These are phyloP conservation scores for Cochlearia excelsa DNA, from an alignment of 345 rosid species.

Conservation along the genomic window DNA sequence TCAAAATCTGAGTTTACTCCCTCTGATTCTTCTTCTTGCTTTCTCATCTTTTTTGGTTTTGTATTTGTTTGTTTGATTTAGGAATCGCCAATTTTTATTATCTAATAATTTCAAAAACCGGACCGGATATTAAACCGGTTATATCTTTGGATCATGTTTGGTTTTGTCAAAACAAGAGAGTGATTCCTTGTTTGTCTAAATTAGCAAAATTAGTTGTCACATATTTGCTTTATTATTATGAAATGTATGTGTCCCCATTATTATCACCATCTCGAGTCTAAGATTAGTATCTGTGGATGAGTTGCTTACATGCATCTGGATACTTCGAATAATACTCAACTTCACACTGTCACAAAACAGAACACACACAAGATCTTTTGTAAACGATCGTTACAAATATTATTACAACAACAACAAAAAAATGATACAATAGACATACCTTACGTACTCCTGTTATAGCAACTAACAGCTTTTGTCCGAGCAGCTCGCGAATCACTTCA, in stretches of 20 bases:
- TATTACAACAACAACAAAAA: neutral
- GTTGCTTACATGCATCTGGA: conserved; percentile 65
- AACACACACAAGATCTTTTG: neutral
- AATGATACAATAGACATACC: conserved; percentile 38
- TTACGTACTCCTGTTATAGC: conserved; percentile 82
- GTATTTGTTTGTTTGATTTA: conserved; percentile 7
- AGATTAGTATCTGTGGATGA: conserved; percentile 68
- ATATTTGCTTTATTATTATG: no score
- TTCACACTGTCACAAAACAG: conserved; percentile 51
- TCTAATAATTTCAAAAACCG: no score
- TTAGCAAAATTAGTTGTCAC: no score
- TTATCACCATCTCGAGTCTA: neutral
- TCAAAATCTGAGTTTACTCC: conserved; percentile 7
- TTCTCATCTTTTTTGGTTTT: conserved; percentile 10
- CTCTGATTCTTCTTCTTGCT: conserved; percentile 9
- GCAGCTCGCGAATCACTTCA: conserved; percentile 46
- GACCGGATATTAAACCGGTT: no score
- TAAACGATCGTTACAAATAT: no score
- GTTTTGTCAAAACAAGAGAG: no score
- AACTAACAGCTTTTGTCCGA: conserved; percentile 70
- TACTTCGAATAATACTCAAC: conserved; percentile 55
- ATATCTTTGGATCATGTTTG: no score
- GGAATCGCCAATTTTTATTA: neutral
- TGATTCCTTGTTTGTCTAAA: no score
- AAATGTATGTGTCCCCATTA: no score